Percentiles rank a stretch among this genome's conserved stretches.
Conservation (phyloP, 2,329 filamentous ascomycete species). For the Monosporascus sp. region DNA sequence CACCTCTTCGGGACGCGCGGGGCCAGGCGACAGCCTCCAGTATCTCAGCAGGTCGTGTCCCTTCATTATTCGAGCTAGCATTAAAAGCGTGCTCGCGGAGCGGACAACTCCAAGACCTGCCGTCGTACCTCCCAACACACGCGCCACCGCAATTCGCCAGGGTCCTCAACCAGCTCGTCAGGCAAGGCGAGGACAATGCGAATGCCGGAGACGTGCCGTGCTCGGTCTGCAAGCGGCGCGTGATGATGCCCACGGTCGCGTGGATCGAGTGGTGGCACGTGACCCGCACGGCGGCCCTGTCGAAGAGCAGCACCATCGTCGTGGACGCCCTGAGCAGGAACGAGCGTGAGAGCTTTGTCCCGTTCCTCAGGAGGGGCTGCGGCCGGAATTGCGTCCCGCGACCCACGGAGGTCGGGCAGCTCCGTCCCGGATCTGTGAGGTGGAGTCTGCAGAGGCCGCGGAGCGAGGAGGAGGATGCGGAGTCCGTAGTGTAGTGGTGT, state of each 20-base stretch:
- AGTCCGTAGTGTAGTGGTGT: not conserved
- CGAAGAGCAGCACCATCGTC: not conserved
- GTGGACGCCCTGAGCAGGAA: not conserved
- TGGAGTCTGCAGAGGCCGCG: not conserved
- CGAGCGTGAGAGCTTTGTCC: not conserved
- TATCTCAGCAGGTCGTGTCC: slow-evolving; percentile 30
- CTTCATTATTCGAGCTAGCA: slow-evolving; percentile 46
- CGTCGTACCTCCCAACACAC: slow-evolving; percentile 36
- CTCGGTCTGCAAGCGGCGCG: slow-evolving; percentile 42
- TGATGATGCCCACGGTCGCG: slow-evolving; percentile 46
- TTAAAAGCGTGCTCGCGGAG: slow-evolving; percentile 41
- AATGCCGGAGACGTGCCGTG: slow-evolving; percentile 43
- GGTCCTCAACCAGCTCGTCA: slow-evolving; percentile 33
- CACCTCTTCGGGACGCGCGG: slow-evolving; percentile 7
- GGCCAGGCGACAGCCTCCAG: not conserved
- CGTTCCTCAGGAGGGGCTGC: not conserved
- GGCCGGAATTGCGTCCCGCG: not conserved
- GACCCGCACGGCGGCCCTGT: not conserved
- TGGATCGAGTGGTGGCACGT: slow-evolving; percentile 61
- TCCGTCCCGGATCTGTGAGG: not conserved
- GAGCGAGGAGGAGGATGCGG: not conserved
- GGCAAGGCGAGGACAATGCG: slow-evolving; percentile 34
- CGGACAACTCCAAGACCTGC: slow-evolving; percentile 36
- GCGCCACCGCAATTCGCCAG: slow-evolving; percentile 32
- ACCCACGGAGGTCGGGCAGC: not conserved